Conservation (phyloP, 169 alveolate genomes). For the Toxoplasma gondii region DNA sequence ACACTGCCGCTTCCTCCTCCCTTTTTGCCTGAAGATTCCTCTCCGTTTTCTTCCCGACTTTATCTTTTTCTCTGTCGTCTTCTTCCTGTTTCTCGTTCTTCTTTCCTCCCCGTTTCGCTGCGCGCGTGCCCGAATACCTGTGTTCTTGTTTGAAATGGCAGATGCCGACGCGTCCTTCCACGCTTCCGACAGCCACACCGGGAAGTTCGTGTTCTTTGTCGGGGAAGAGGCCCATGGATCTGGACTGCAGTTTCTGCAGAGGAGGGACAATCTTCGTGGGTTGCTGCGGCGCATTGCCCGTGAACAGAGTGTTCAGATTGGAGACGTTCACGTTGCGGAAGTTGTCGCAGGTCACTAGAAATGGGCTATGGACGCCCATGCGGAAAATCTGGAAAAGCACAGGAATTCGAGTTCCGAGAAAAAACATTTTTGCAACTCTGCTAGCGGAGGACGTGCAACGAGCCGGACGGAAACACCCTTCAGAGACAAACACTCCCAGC, state of each 20-base stretch:
- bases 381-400: neutral
- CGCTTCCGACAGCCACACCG: slow-evolving; percentile 64
- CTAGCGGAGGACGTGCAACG: neutral
- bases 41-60: neutral
- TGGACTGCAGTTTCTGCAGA: slow-evolving; percentile 63
- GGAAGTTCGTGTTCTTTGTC: slow-evolving; percentile 57
- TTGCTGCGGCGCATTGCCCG: slow-evolving; percentile 45
- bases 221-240: slow-evolving; percentile 61
- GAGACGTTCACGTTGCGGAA: slow-evolving; percentile 54
- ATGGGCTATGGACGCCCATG: slow-evolving; percentile 60
- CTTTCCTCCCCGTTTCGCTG: too few species aligned
- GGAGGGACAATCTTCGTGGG: slow-evolving; percentile 34
- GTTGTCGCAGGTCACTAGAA: slow-evolving; percentile 59
- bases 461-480: neutral
- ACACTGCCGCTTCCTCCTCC: neutral
- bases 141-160: slow-evolving; percentile 50
- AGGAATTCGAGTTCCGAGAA: too few species aligned
- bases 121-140: slow-evolving; percentile 18
- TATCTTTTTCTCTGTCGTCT: neutral
- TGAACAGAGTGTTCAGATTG: slow-evolving; percentile 37
- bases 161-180: slow-evolving; percentile 65
- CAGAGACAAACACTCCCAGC: neutral
- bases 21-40: neutral
- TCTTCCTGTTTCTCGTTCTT: neutral
- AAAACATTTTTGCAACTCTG: too few species aligned